Evolutionary conservation across 345 rosid species (phyloP).

Genomic region (Citrus mangshanensis): DNA sequence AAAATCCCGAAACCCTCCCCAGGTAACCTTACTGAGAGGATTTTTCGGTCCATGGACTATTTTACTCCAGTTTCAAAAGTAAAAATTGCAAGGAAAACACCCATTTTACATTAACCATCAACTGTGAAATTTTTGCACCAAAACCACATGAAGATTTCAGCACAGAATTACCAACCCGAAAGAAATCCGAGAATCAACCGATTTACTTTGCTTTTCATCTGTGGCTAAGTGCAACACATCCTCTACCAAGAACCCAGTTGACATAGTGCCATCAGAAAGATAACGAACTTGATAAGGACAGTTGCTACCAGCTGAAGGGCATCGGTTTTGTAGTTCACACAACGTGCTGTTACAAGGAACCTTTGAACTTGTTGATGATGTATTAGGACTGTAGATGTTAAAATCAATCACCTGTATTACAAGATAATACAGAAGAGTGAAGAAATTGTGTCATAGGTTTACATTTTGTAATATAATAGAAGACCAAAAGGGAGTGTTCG

Average conservation of each 20-base stretch:
- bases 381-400: conserved; percentile 70
- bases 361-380: conserved; percentile 57
- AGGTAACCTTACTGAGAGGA: background rate
- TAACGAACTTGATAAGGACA: conserved; percentile 66
- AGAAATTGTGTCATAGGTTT: background rate
- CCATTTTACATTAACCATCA: background rate
- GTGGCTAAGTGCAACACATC: conserved; percentile 65
- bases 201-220: conserved; percentile 32
- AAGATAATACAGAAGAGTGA: background rate
- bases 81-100: background rate
- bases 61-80: background rate
- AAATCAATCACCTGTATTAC: conserved; percentile 43
- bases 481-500: background rate
- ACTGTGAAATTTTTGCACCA: background rate
- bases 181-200: conserved; percentile 46
- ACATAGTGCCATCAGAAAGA: conserved; percentile 69
- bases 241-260: conserved; percentile 66
- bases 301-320: conserved; percentile 44
- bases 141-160: background rate
- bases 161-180: conserved; percentile 51
- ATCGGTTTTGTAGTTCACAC: conserved; percentile 44
- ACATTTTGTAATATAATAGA: background rate
- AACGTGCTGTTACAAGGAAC: conserved; percentile 58
- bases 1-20: background rate
- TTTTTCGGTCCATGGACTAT: background rate